These are phyloP conservation scores for Eragrostis nindensis DNA, from an alignment of 176 grass and related monocot genomes.

Conservation along the genomic window DNA sequence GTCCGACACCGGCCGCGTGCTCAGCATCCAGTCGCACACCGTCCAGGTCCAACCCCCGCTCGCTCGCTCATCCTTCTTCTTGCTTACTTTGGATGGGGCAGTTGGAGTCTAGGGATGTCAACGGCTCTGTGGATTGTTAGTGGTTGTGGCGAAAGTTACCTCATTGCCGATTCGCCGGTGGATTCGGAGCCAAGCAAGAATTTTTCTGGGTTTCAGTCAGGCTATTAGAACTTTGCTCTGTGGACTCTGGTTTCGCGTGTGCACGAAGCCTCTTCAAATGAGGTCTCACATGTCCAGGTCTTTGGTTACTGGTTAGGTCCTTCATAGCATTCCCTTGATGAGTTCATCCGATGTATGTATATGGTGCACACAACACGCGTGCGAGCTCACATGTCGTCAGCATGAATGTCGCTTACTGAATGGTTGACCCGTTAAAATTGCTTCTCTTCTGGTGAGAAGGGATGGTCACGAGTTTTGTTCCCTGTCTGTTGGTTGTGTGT, in stretches of 20 bases:
- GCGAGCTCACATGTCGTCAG: neutral
- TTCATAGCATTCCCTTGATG: neutral
- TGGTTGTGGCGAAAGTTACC: too few relatives aligned
- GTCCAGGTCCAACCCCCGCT: slow-evolving; percentile 61
- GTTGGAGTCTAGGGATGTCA: too few relatives aligned
- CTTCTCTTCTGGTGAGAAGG: neutral
- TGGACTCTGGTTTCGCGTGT: too few relatives aligned
- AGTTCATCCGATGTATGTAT: neutral
- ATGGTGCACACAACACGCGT: neutral
- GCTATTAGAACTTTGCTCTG: neutral
- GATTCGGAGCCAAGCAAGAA: neutral
- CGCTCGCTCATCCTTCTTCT: neutral
- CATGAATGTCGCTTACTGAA: neutral
- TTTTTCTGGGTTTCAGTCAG: neutral
- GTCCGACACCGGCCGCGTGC: slow-evolving; percentile 89
- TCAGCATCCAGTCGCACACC: slow-evolving; percentile 98
- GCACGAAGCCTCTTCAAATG: neutral
- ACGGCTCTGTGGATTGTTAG: too few relatives aligned
- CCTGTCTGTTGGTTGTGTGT: neutral
- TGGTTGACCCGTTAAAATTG: neutral
- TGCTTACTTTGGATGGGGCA: neutral
- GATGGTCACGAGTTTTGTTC: neutral
- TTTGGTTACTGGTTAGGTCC: neutral
- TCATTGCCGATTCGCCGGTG: neutral
- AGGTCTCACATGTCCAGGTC: neutral